phyloP scores from a whole-genome alignment of 176 grass and related monocot species.

The Saccharum officinarum region DNA sequence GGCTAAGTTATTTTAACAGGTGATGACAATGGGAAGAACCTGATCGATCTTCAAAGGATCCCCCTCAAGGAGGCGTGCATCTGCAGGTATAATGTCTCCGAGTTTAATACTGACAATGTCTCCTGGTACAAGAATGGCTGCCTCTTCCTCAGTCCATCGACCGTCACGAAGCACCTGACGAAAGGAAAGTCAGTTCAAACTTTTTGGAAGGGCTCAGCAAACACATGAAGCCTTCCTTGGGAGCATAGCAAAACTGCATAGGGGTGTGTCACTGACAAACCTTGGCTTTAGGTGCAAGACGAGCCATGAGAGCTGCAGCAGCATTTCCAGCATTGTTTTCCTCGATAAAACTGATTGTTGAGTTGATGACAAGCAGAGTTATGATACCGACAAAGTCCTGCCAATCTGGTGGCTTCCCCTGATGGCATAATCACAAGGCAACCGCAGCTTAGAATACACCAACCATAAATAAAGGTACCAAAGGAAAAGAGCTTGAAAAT shows the following conservation, averaged over 20 bases:
- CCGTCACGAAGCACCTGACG: conserved; percentile 60
- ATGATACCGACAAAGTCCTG: conserved; percentile 83
- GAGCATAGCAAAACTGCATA: neutral
- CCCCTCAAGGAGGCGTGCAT: conserved; percentile 76
- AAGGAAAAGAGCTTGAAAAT: neutral
- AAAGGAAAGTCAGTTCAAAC: neutral
- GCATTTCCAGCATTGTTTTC: conserved; percentile 82
- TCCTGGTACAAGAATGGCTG: conserved; percentile 72
- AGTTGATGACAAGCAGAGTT: conserved; percentile 70
- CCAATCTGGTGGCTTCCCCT: conserved; percentile 84
- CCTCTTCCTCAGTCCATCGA: conserved; percentile 64
- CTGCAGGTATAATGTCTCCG: conserved; percentile 75
- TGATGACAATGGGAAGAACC: conserved; percentile 32
- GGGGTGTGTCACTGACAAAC: conserved; percentile 6
- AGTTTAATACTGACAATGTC: conserved; percentile 76
- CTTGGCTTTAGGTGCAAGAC: conserved; percentile 78
- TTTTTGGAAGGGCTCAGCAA: neutral
- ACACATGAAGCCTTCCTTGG: neutral
- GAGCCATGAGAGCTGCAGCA: conserved; percentile 73
- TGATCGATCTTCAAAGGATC: conserved; percentile 89
- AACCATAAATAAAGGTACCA: neutral
- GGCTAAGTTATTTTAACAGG: neutral
- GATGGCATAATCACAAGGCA: conserved; percentile 15
- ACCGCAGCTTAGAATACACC: neutral
- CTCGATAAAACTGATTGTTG: conserved; percentile 75